Evolutionary conservation across 108 stramenopile species (phyloP), one percentile per base, ranked within the genome.

Genomic region (Fragilariopsis cylindrus): DNA sequence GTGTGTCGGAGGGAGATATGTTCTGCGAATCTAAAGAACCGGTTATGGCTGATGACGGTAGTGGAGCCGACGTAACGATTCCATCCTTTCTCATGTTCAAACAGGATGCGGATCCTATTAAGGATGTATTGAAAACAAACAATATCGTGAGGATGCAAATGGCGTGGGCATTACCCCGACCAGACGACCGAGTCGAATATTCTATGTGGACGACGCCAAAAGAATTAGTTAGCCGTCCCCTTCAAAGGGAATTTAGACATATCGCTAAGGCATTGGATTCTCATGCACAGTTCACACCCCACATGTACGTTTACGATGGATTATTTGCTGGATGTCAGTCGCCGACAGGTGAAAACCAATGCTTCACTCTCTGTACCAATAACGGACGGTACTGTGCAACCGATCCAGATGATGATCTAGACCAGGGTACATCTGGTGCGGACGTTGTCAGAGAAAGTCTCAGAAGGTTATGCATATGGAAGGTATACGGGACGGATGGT

Each of bases 21-120:
- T 42, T 55, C 9, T 72, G 72, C 19, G 89, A 91, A 73, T 76
- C 77, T 3, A 71, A 82, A 5, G 96, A 97, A 77, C 97, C 97
- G 56, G 94, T 97, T 83, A 97, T 98, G 98, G 97, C 98, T 18
- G 98, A 98, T 71, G 98, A 98, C 71, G 98, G 98, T 12, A 86
- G 84, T 13, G 98, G 98, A 7, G 74, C 75, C 3, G 98, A 98
- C 65, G 95, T 98, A 82, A 76, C 89, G 67, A 96, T 98, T 47
- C 97, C 98, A 1, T 70, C 84, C 58, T 88, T 94, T 77, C 73
- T 96, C 9, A 86, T 97, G 84, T 91, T 85, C 82, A 95, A 96
- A 81, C 79, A 90, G 79, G 94, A 92, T 71, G 93, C 90, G 8
- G 90, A 95, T 81, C 69, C 74, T 49, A 73, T 95, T 72, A 90